Evolutionary conservation across 495 filamentous ascomycete genomes (phyloP).

Genomic region (Amorphotheca resinae): DNA sequence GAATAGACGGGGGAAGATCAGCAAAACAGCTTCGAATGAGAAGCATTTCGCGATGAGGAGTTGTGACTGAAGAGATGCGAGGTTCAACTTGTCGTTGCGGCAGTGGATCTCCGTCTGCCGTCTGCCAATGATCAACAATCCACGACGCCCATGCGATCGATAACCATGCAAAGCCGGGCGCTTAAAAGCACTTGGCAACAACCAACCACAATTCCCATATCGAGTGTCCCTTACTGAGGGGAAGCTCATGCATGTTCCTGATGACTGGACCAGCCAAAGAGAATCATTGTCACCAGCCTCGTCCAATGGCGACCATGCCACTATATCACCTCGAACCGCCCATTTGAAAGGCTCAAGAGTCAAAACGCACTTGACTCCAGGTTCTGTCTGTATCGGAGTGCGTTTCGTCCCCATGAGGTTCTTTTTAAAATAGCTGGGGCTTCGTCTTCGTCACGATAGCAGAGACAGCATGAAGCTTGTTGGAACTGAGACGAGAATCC

Average conservation of each 20-base stretch:
- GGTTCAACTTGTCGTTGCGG: background rate
- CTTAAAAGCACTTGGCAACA: background rate
- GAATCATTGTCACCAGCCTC: background rate
- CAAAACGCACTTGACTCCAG: too few relatives aligned
- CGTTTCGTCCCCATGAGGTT: conserved; percentile 15
- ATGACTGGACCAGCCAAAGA: background rate
- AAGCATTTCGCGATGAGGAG: background rate
- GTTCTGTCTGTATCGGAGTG: conserved; percentile 13
- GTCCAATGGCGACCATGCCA: background rate
- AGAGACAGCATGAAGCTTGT: conserved; percentile 11
- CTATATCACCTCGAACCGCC: conserved; percentile 17
- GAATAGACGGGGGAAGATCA: too few relatives aligned
- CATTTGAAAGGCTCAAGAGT: background rate
- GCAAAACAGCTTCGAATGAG: background rate
- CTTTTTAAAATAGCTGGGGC: background rate
- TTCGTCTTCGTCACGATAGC: background rate
- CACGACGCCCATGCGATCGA: background rate
- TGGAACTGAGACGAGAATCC: conserved; percentile 9
- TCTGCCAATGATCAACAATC: background rate
- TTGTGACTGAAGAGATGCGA: background rate
- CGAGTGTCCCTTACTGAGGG: background rate
- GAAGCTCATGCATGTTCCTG: conserved; percentile 1
- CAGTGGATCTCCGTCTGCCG: background rate
- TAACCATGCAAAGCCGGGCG: background rate
- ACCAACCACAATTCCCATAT: background rate